Conservation (phyloP, 768 basidiomycete genomes). For the Panaeolus cyanescens region DNA sequence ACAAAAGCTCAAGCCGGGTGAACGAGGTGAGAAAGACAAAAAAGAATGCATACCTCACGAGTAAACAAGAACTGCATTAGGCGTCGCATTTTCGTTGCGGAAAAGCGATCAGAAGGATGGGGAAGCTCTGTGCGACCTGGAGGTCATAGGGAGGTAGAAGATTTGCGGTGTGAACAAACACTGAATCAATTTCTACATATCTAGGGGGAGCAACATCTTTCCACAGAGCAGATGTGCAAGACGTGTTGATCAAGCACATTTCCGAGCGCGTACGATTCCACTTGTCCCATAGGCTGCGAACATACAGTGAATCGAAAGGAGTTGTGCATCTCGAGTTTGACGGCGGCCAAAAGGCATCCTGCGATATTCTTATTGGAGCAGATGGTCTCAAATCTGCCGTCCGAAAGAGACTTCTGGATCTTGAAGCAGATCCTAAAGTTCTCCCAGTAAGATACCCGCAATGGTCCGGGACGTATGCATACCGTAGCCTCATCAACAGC, state of each 20-base stretch:
- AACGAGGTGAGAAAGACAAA: conserved; percentile 10
- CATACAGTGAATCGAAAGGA: conserved; percentile 32
- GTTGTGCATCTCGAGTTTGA: conserved; percentile 38
- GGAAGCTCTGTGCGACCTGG: conserved; percentile 7
- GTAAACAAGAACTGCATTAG: background rate
- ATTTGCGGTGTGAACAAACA: conserved; percentile 23
- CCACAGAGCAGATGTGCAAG: conserved; percentile 54
- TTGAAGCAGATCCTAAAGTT: background rate
- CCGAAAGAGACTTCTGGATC: conserved; percentile 21
- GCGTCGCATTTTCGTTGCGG: background rate
- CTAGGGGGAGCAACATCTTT: conserved; percentile 25
- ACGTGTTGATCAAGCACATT: conserved; percentile 46
- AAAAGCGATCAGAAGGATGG: conserved; percentile 18
- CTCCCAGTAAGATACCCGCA: background rate
- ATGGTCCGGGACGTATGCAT: conserved; percentile 40
- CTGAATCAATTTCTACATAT: background rate
- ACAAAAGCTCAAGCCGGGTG: conserved; percentile 4
- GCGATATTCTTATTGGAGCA: conserved; percentile 49
- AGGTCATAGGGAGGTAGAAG: conserved; percentile 16
- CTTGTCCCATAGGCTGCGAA: conserved; percentile 43
- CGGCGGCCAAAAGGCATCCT: conserved; percentile 46
- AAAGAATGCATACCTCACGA: background rate
- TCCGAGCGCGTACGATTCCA: conserved; percentile 33
- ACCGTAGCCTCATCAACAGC: conserved; percentile 35
- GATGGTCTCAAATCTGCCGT: conserved; percentile 40